Conservation (phyloP, 306 rosid genomes). For the Cicer cuneatum region DNA sequence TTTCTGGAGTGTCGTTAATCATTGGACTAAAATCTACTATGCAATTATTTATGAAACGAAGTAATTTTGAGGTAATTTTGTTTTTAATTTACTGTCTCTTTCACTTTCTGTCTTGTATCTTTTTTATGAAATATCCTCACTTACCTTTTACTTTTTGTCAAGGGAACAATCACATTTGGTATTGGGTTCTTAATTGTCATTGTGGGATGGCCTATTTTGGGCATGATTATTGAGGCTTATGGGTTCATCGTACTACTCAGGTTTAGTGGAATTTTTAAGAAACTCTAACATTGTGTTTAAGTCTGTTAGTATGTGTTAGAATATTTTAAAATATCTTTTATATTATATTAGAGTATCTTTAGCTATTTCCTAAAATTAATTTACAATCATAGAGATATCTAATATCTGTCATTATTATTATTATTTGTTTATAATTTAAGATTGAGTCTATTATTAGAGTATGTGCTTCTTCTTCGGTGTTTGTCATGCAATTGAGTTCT, state of each 20-base stretch:
- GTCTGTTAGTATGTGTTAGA: conserved; percentile 24
- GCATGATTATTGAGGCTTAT: conserved; percentile 90
- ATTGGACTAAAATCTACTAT: conserved; percentile 85
- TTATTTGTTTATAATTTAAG: too few relatives aligned
- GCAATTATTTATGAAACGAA: conserved; percentile 96
- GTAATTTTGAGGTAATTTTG: conserved; percentile 75
- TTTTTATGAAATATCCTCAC: conserved; percentile 13
- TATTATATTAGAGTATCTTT: too few relatives aligned
- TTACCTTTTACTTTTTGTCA: conserved; percentile 14
- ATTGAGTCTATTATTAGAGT: too few relatives aligned
- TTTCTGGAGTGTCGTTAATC: conserved; percentile 91
- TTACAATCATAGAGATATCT: too few relatives aligned
- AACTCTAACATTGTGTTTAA: neutral
- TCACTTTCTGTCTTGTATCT: neutral
- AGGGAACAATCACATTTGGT: conserved; percentile 94
- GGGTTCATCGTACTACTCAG: conserved; percentile 91
- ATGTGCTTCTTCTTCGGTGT: too few relatives aligned
- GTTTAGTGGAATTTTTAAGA: conserved; percentile 49
- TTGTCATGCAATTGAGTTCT: too few relatives aligned
- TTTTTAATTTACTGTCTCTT: conserved; percentile 30
- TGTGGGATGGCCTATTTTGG: conserved; percentile 92
- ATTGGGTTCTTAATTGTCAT: conserved; percentile 82
- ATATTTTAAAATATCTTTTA: too few relatives aligned
- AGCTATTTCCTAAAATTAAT: too few relatives aligned
- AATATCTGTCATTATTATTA: too few relatives aligned